These are phyloP conservation scores for Inga leiocalycina DNA, from an alignment of 306 rosid species.

Conservation along the genomic window DNA sequence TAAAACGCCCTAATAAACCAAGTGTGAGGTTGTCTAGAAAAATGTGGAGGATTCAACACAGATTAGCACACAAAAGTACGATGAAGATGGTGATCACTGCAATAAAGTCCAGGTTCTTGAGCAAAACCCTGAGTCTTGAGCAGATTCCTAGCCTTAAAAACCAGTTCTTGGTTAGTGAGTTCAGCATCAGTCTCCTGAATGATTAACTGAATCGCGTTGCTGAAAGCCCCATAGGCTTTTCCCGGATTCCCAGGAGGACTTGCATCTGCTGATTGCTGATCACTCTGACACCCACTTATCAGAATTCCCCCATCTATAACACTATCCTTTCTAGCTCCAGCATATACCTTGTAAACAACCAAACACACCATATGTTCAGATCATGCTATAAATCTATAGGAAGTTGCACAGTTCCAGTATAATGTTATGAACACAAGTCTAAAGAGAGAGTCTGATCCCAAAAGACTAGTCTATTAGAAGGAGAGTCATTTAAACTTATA, in stretches of 20 bases:
- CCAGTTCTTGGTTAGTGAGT: conserved; percentile 60
- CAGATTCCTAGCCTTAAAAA: conserved; percentile 50
- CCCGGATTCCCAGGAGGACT: conserved; percentile 52
- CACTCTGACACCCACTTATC: conserved; percentile 79
- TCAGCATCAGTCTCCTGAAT: conserved; percentile 50
- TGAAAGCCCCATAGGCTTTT: conserved; percentile 73
- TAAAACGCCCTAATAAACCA: not conserved
- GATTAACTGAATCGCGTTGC: conserved; percentile 69
- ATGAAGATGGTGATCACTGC: conserved; percentile 54
- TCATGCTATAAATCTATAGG: not conserved
- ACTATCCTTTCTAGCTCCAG: conserved; percentile 47
- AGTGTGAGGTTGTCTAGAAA: not conserved
- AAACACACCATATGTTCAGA: not conserved
- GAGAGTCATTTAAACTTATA: too few relatives aligned
- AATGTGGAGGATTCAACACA: not conserved
- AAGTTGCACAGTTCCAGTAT: too few relatives aligned
- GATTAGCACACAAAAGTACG: conserved; percentile 47
- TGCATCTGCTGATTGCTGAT: conserved; percentile 85
- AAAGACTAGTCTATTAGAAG: too few relatives aligned
- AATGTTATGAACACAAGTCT: too few relatives aligned
- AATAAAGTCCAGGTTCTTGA: conserved; percentile 83
- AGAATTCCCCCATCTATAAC: conserved; percentile 59
- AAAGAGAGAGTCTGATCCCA: too few relatives aligned
- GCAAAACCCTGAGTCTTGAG: conserved; percentile 68
- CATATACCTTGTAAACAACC: conserved; percentile 31